phyloP scores from a whole-genome alignment of 805 yeast genomes.

The Pichia paraexigua region DNA sequence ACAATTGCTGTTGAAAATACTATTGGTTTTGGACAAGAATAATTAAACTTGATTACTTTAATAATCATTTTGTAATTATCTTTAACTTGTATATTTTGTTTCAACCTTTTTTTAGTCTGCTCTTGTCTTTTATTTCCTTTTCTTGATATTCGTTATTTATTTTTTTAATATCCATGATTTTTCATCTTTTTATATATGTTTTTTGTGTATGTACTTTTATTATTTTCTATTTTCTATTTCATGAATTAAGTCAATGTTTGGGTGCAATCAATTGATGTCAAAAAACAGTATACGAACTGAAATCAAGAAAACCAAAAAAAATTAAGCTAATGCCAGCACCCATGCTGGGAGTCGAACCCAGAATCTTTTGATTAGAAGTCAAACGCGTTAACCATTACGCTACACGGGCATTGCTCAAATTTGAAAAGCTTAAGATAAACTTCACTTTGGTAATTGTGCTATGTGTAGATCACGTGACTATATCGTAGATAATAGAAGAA shows the following conservation, averaged over 20 bases:
- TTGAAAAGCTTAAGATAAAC: too few relatives aligned
- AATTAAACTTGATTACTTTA: slow-evolving; percentile 9
- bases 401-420: slow-evolving; percentile 43
- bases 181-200: background rate
- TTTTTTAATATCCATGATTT: background rate
- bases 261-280: too few relatives aligned
- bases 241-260: background rate
- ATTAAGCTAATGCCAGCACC: slow-evolving; percentile 24
- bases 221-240: background rate
- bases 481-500: too few relatives aligned
- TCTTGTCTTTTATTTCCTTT: too few relatives aligned
- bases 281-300: too few relatives aligned
- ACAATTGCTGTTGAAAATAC: slow-evolving; percentile 98
- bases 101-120: background rate
- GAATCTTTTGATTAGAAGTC: slow-evolving; percentile 60
- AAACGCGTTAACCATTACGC: slow-evolving; percentile 64
- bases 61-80: background rate
- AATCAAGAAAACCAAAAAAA: slow-evolving; percentile 3
- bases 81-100: background rate
- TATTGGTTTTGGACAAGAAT: slow-evolving; percentile 98
- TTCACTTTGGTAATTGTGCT: too few relatives aligned
- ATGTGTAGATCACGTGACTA: too few relatives aligned
- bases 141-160: background rate
- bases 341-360: slow-evolving; percentile 54
- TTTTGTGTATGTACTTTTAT: background rate